Evolutionary conservation across 768 basidiomycete genomes (phyloP).

Genomic region (Amanita fuliginea): DNA sequence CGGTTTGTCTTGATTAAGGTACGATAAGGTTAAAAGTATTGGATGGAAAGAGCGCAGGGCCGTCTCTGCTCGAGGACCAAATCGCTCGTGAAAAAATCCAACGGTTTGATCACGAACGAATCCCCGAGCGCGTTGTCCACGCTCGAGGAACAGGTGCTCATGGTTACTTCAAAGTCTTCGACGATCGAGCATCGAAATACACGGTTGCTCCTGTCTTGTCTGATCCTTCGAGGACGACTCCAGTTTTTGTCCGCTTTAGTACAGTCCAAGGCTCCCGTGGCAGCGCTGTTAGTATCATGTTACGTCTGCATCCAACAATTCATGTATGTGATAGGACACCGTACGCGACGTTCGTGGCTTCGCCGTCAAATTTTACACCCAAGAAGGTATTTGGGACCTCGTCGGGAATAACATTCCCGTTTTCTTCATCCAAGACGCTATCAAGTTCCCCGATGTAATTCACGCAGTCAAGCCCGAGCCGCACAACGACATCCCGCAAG

Average conservation of each 20-base stretch:
- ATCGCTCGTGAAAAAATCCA: conserved; percentile 66
- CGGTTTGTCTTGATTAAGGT: not conserved
- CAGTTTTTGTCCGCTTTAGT: conserved; percentile 75
- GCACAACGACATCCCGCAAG: conserved; percentile 67
- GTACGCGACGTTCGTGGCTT: conserved; percentile 85
- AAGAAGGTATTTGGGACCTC: conserved; percentile 82
- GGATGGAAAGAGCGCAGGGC: conserved; percentile 41
- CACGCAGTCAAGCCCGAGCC: conserved; percentile 85
- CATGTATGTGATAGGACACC: conserved; percentile 34
- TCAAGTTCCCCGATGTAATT: conserved; percentile 80
- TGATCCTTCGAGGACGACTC: conserved; percentile 61
- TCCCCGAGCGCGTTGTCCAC: conserved; percentile 74
- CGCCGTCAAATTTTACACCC: conserved; percentile 73
- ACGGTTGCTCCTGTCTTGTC: conserved; percentile 64
- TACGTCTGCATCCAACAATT: not conserved
- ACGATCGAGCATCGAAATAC: conserved; percentile 58
- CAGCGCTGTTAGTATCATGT: conserved; percentile 49
- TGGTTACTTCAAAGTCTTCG: conserved; percentile 69
- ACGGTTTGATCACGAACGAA: conserved; percentile 81
- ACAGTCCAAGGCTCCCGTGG: conserved; percentile 78
- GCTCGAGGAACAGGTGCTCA: conserved; percentile 73
- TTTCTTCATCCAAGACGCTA: conserved; percentile 72
- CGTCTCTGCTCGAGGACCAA: conserved; percentile 71
- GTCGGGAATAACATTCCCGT: conserved; percentile 81
- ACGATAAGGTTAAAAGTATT: conserved; percentile 41